Percentiles rank a stretch among this genome's conserved stretches.
Evolutionary conservation across 2,329 filamentous ascomycete species (phyloP).

Genomic region (Sporothrix brasiliensis): DNA sequence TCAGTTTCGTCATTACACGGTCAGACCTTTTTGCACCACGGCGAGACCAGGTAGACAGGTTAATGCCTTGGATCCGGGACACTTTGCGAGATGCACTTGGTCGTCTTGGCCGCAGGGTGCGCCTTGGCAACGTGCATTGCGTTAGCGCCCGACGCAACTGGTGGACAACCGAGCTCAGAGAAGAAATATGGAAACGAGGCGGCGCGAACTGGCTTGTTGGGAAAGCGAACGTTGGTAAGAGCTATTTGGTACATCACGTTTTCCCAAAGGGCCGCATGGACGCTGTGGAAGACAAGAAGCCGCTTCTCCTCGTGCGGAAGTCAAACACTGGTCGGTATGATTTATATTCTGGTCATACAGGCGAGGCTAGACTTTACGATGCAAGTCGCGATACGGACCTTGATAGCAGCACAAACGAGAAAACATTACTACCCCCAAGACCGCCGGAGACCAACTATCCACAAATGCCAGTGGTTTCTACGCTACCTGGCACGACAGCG

Average conservation of each 20-base stretch:
- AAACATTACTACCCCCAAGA: slow-evolving; percentile 72
- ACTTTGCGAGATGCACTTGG: slow-evolving; percentile 78
- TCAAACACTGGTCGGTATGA: slow-evolving; percentile 19
- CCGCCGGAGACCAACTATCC: slow-evolving; percentile 76
- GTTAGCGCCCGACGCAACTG: slow-evolving; percentile 85
- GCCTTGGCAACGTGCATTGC: slow-evolving; percentile 83
- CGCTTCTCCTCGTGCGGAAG: not conserved
- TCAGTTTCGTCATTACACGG: slow-evolving; percentile 89
- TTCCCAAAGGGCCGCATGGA: slow-evolving; percentile 74
- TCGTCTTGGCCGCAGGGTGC: slow-evolving; percentile 65
- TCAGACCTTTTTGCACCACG: slow-evolving; percentile 82
- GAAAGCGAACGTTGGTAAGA: slow-evolving; percentile 98
- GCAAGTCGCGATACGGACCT: slow-evolving; percentile 40
- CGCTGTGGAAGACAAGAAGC: slow-evolving; percentile 22
- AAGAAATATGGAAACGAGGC: slow-evolving; percentile 80
- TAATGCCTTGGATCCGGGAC: slow-evolving; percentile 83
- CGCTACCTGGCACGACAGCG: slow-evolving; percentile 88
- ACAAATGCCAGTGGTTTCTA: slow-evolving; percentile 81
- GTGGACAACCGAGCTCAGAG: slow-evolving; percentile 87
- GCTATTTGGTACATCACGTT: slow-evolving; percentile 81
- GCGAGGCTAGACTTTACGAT: slow-evolving; percentile 36
- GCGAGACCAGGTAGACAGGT: slow-evolving; percentile 77
- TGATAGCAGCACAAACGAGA: slow-evolving; percentile 45
- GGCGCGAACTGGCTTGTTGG: slow-evolving; percentile 95
- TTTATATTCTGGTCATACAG: slow-evolving; percentile 22